These are phyloP conservation scores for Davidsoniella neocaledoniae DNA, from an alignment of 2,329 filamentous ascomycete species.

Conservation along the genomic window DNA sequence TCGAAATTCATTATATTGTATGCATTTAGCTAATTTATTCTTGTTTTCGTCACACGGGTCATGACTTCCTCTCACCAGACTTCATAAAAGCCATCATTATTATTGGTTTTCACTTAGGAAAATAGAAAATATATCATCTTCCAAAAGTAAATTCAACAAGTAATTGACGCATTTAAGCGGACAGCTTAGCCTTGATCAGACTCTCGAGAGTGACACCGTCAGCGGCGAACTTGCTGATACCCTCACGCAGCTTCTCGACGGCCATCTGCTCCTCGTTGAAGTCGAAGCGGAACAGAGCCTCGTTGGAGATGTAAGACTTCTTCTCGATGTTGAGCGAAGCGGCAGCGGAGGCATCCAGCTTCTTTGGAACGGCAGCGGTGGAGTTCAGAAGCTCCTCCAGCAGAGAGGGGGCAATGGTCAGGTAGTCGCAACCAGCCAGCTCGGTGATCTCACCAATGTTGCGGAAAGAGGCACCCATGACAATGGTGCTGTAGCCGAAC, in stretches of 20 bases:
- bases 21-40: not conserved
- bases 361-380: slow-evolving; percentile 66
- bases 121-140: not conserved
- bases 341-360: slow-evolving; percentile 62
- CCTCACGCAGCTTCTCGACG: slow-evolving; percentile 96
- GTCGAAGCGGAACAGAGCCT: slow-evolving; percentile 87
- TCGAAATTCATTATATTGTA: not conserved
- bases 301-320: slow-evolving; percentile 80
- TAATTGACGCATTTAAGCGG: slow-evolving; percentile 20
- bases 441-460: slow-evolving; percentile 94
- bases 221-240: slow-evolving; percentile 98
- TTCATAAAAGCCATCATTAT: not conserved
- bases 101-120: not conserved
- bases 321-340: slow-evolving; percentile 59
- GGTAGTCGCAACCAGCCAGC: slow-evolving; percentile 94
- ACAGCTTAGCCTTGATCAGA: slow-evolving; percentile 76
- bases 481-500: slow-evolving; percentile 95
- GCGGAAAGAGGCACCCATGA: slow-evolving; percentile 99
- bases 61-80: not conserved
- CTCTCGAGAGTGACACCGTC: slow-evolving; percentile 89
- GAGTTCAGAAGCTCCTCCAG: slow-evolving; percentile 91
- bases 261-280: slow-evolving; percentile 99
- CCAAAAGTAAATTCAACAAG: not conserved
- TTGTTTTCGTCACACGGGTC: not conserved
- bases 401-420: slow-evolving; percentile 60